Evolutionary conservation across 2,329 filamentous ascomycete genomes (phyloP).

Genomic region (Arthrobotrys megalospora): DNA sequence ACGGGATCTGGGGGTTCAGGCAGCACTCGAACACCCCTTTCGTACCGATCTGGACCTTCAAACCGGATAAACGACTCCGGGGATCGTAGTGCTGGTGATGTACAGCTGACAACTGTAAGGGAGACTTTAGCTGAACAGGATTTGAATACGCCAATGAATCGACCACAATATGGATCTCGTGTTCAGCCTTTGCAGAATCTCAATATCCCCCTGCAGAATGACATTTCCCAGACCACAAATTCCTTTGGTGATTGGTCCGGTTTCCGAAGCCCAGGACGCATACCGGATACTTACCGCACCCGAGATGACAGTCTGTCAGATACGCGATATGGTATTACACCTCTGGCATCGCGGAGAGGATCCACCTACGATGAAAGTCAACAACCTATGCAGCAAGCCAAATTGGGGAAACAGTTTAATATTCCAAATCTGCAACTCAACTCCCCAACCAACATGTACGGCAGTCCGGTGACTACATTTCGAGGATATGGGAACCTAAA

Average conservation of each 20-base stretch:
- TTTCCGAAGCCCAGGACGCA: neutral
- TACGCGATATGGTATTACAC: conserved; percentile 5
- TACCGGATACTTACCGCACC: conserved; percentile 12
- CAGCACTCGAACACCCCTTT: neutral
- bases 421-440: conserved; percentile 1
- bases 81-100: neutral
- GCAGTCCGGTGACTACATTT: neutral
- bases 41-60: neutral
- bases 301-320: conserved; percentile 16
- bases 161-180: neutral
- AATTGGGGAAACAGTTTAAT: neutral
- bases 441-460: neutral
- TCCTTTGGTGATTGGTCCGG: conserved; percentile 9
- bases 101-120: neutral
- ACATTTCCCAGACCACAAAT: neutral
- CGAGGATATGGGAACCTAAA: conserved; percentile 29
- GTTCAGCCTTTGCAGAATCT: neutral
- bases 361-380: neutral
- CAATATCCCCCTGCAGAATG: neutral
- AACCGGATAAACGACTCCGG: neutral
- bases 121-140: conserved; percentile 15
- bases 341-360: neutral
- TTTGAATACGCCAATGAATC: neutral
- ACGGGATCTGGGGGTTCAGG: neutral
- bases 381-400: neutral